Evolutionary conservation across 805 yeast species (phyloP), one percentile per base, ranked within the genome.

Genomic region (Ogataea populi-albae): DNA sequence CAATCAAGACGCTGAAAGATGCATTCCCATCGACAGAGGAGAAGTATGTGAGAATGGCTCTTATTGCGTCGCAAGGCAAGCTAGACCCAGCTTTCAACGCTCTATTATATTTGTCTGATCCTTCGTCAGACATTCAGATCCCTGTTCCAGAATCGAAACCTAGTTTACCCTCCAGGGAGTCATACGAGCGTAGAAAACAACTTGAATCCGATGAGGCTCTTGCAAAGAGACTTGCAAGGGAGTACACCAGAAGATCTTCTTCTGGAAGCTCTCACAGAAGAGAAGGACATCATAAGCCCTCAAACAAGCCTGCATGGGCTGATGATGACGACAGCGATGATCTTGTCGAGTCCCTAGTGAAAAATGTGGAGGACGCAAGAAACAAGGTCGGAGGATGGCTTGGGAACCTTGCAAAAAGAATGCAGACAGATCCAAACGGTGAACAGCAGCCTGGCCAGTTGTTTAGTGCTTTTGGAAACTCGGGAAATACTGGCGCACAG

Each of bases 1-100:
- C 80, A 23, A 64, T 70, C 42, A 65, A 71, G 32, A 81, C 86
- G 26, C 68, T 91, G 44, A 69, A 71, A 49, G 95, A 86, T 16
- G 97, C 97, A 0, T 91, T 91, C 59, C 98, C 98, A 1, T 64
- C 68, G 12, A 61, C 79, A 17, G 95, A 87, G 26, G 83, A 74
- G 20, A 75, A 78, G 43, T 75, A 79, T 49, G 69, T 86, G 43
- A 77, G 79, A 36, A 88, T 95, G 19, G 81, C 86, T 1, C 66
- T 89, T 38, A 85, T 93, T 55, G 98, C 98, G 3, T 78, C 95
- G 14, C 76, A 72, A 31, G 96, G 95, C 19, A 68, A 73, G 31
- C 57, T 86, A 28, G 96, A 87, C 49, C 80, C 85, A 1, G 95
- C 96, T 1, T 91, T 91, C 66, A 84, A 82, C 58, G 97, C 96